Evolutionary conservation across 345 rosid species (phyloP), one percentile per base, ranked within the genome.

Genomic region (Eucalyptus pauciflora): DNA sequence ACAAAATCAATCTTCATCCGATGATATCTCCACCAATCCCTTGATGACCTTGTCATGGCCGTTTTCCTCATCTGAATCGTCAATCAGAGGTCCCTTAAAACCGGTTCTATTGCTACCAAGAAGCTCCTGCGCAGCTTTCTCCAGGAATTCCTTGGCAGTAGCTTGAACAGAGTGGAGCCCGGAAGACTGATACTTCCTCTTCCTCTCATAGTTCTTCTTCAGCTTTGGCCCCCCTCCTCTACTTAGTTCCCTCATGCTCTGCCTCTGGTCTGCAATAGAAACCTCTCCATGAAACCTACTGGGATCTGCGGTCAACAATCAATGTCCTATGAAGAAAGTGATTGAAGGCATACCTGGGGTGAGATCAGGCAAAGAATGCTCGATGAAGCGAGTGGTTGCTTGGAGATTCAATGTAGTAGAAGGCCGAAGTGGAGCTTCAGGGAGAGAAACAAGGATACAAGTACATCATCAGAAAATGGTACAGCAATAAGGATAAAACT

Each of bases 311-410:
- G 49, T 69, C 51, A 87, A 16, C 83, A 86, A 3, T 86, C 33
- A 16, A 50, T 51, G 46, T 56, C 11, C 60, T 7, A 9, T 49
- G 31, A 50, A 67, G 79, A 89, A 69, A 89, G n/a, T n/a, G 85
- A 54, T 86, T 24, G 85, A 90, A 33, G 50, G 87, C 93, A 56
- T 93, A 98, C 99, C 95, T 20, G 96, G 90, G 31, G 97, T 95
- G 83, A 98, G 99, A 90, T 95, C 96, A 56, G 99, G 97, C 90
- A 98, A 93, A 50, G 99, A 96, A 93, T 97, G 99, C 88, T 94
- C 95, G 29, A 98, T 97, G 93, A 98, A 94, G 85, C 98, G 99
- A 79, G 97, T 93, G 22, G 99, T 96, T 69, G 98, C 99, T 88
- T 89, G 97, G 92, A 91, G 92, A 93, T 98, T 97, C 92, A 98